Conservation (phyloP, 768 basidiomycete species). For the Harrya chromipes region DNA sequence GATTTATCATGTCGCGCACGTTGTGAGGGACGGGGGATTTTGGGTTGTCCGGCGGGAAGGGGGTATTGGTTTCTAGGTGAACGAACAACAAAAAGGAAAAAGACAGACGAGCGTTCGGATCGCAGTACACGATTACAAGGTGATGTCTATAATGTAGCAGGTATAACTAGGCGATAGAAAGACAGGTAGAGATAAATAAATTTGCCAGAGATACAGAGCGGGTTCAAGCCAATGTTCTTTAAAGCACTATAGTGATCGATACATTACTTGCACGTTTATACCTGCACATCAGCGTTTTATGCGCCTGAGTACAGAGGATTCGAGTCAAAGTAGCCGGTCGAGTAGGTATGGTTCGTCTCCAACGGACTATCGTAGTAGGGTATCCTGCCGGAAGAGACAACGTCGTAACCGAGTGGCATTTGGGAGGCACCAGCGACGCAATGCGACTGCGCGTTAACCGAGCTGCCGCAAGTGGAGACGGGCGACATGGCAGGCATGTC, state of each 20-base stretch:
- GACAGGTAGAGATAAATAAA: slow-evolving; percentile 24
- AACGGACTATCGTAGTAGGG: slow-evolving; percentile 26
- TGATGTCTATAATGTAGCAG: slow-evolving; percentile 5
- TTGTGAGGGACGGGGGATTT: neutral
- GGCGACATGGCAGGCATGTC: slow-evolving; percentile 25
- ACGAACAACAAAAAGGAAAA: neutral
- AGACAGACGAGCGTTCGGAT: slow-evolving; percentile 2
- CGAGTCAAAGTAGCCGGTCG: slow-evolving; percentile 21
- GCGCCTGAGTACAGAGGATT: slow-evolving; percentile 21
- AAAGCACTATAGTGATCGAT: slow-evolving; percentile 17
- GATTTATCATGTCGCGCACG: too few species aligned
- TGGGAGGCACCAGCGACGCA: slow-evolving; percentile 22
- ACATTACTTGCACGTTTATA: slow-evolving; percentile 13
- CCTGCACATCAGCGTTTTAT: slow-evolving; percentile 11
- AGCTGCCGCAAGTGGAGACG: slow-evolving; percentile 12
- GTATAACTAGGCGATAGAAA: slow-evolving; percentile 14
- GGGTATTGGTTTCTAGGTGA: slow-evolving; percentile 3
- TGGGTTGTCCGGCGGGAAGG: neutral
- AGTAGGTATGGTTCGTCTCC: slow-evolving; percentile 22
- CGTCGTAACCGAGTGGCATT: slow-evolving; percentile 20
- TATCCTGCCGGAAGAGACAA: slow-evolving; percentile 25
- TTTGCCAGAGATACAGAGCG: slow-evolving; percentile 26
- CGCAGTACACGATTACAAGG: slow-evolving; percentile 11
- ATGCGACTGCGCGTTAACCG: slow-evolving; percentile 15
- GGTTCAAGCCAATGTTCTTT: slow-evolving; percentile 14